These are phyloP conservation scores for Lyophyllum semitale DNA, from an alignment of 768 basidiomycete species.

Conservation along the genomic window DNA sequence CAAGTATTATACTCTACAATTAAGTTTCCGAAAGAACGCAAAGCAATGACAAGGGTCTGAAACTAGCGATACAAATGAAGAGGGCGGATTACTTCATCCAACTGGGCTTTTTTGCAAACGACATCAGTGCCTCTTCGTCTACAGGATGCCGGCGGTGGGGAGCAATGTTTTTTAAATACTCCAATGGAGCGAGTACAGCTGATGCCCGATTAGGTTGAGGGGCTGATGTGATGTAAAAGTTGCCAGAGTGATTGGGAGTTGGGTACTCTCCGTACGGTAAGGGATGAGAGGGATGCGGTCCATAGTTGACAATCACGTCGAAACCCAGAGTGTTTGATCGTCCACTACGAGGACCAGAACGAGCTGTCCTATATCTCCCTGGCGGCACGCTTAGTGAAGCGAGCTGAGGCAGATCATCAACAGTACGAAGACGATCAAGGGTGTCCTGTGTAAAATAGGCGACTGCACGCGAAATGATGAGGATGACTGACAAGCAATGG, in stretches of 20 bases:
- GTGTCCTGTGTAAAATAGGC: slow-evolving; percentile 77
- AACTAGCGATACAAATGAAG: neutral
- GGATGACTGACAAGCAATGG: slow-evolving; percentile 1
- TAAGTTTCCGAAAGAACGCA: neutral
- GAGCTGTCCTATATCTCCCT: slow-evolving; percentile 67
- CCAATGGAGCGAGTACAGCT: slow-evolving; percentile 58
- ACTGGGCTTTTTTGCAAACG: slow-evolving; percentile 37
- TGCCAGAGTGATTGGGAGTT: neutral
- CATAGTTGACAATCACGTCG: slow-evolving; percentile 9
- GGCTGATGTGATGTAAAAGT: neutral
- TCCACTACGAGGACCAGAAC: slow-evolving; percentile 43
- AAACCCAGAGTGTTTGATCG: slow-evolving; percentile 15
- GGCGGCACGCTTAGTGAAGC: slow-evolving; percentile 54
- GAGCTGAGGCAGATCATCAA: slow-evolving; percentile 62
- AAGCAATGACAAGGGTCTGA: neutral
- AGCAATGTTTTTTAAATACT: slow-evolving; percentile 60
- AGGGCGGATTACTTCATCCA: slow-evolving; percentile 7
- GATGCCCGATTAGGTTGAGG: neutral
- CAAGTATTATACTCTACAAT: neutral
- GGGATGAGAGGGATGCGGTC: neutral
- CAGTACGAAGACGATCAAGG: slow-evolving; percentile 52
- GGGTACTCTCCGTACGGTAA: neutral
- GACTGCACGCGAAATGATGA: slow-evolving; percentile 40
- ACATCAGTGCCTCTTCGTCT: slow-evolving; percentile 72
- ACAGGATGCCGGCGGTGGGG: slow-evolving; percentile 67